Percentiles rank a stretch among this genome's conserved stretches.
Evolutionary conservation across 345 rosid genomes (phyloP).

Genomic region (Ricinus communis): DNA sequence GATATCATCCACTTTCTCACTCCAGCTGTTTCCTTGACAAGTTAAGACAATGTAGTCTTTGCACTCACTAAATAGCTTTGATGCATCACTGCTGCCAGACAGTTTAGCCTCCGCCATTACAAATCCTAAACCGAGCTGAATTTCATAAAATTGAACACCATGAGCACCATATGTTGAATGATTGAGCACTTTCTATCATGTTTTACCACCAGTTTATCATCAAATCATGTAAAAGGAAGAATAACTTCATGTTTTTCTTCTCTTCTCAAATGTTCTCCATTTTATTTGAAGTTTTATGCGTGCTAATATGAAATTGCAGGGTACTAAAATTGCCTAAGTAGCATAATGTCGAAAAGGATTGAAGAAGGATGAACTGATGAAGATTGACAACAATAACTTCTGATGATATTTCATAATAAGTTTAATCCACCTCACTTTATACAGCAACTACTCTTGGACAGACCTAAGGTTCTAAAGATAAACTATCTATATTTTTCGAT

Average conservation of each 20-base stretch:
- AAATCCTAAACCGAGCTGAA: constrained; percentile 74
- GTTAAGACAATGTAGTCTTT: constrained; percentile 66
- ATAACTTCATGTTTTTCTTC: background rate
- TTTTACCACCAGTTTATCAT: background rate
- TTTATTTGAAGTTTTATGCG: background rate
- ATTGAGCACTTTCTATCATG: background rate
- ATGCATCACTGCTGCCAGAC: constrained; percentile 50
- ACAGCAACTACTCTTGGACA: too few species aligned
- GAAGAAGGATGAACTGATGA: background rate
- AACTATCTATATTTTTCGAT: background rate
- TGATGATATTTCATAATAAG: background rate
- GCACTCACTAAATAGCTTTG: constrained; percentile 75
- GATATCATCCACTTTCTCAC: constrained; percentile 72
- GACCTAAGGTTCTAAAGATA: background rate
- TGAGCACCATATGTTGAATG: constrained; percentile 15
- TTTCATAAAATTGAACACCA: constrained; percentile 16
- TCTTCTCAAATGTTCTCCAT: background rate
- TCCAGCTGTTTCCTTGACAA: constrained; percentile 63
- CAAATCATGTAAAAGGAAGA: constrained; percentile 1
- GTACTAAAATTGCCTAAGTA: background rate
- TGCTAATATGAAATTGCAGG: background rate
- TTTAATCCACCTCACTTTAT: background rate
- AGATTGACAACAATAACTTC: background rate
- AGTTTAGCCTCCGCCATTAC: constrained; percentile 61
- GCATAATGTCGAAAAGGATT: background rate